Evolutionary conservation across 169 alveolate genomes (phyloP), one percentile per base, ranked within the genome.

Genomic region (Plasmodium coatneyi): DNA sequence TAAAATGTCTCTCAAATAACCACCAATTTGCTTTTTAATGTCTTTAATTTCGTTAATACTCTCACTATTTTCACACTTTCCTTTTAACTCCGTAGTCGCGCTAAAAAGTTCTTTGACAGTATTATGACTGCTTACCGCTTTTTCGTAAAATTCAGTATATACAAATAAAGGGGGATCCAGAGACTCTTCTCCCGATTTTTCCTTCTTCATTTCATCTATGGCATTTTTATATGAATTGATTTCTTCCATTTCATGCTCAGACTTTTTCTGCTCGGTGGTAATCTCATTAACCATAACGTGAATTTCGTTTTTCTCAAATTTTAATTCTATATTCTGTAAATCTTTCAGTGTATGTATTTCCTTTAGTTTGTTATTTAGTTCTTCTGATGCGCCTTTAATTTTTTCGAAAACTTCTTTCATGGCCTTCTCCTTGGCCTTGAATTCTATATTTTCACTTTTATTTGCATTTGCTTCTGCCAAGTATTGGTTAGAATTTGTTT

Each of bases 381-480:
- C 41, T n/a, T 78, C 60, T 39, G n/a, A 78, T 36, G 6, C 30
- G 3, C 22, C 10, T 16, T 3, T 78, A 78, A 78, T 41, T 78
- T 19, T 16, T 19, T 78, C 83, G 52, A 39, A 39, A 1, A 78
- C 25, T 16, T 78, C 83, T 36, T 78, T 39, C n/a, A 78, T 30
- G 43, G 83, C 83, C 32, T 78, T 34, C 39, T 78, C 52, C 30
- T 78, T 78, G 52, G 41, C 60, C 43, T 78, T 39, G 28, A 36
- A 28, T 39, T 78, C 66, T 36, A 28, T 39, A 19, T 78, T 46
- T 46, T 36, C 83, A 12, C 5, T 39, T 14, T 34, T 36, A 28
- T 14, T 36, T 14, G 0, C 9, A 78, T 78, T 34, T 28, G 43
- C 54, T 78, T 78, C 19, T 36, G 1, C 54, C 19, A 78, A 12